Conservation (phyloP, 495 filamentous ascomycete species). For the Tuber calosporum region DNA sequence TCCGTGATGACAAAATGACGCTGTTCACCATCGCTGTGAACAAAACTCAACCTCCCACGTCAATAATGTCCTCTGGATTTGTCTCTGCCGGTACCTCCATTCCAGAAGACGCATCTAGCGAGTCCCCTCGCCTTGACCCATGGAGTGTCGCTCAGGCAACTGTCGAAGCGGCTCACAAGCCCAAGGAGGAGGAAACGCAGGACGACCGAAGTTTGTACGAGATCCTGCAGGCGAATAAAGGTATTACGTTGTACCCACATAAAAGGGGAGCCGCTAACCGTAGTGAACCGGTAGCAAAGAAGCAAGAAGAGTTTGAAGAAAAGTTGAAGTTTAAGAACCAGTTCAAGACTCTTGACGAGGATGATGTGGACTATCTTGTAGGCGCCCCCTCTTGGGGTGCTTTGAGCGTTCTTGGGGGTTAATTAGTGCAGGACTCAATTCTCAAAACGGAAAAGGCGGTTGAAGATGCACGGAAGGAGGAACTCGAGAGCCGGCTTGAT, state of each 20-base stretch:
- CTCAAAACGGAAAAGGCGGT: conserved; percentile 19
- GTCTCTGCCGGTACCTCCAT: conserved; percentile 76
- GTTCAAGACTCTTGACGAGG: conserved; percentile 86
- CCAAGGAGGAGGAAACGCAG: conserved; percentile 50
- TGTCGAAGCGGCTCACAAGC: conserved; percentile 60
- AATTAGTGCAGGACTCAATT: conserved; percentile 26
- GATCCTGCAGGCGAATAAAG: conserved; percentile 87
- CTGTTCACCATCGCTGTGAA: conserved; percentile 5
- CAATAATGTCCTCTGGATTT: conserved; percentile 74
- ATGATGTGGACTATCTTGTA: conserved; percentile 83
- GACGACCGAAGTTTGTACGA: conserved; percentile 62
- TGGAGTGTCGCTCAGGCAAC: conserved; percentile 74
- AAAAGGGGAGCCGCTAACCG: conserved; percentile 19
- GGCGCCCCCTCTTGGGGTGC: neutral
- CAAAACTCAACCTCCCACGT: neutral
- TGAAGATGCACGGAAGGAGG: conserved; percentile 30
- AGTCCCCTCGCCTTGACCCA: conserved; percentile 52
- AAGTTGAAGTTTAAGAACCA: conserved; percentile 79
- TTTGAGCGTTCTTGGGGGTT: neutral
- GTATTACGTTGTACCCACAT: conserved; percentile 47
- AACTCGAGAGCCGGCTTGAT: conserved; percentile 32
- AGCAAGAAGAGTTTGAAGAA: conserved; percentile 95
- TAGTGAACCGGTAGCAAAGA: conserved; percentile 58
- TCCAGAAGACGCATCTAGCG: conserved; percentile 43
- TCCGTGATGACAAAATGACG: conserved; percentile 20